Conservation (phyloP, 2,329 filamentous ascomycete species). For the Epichloe glyceriae region DNA sequence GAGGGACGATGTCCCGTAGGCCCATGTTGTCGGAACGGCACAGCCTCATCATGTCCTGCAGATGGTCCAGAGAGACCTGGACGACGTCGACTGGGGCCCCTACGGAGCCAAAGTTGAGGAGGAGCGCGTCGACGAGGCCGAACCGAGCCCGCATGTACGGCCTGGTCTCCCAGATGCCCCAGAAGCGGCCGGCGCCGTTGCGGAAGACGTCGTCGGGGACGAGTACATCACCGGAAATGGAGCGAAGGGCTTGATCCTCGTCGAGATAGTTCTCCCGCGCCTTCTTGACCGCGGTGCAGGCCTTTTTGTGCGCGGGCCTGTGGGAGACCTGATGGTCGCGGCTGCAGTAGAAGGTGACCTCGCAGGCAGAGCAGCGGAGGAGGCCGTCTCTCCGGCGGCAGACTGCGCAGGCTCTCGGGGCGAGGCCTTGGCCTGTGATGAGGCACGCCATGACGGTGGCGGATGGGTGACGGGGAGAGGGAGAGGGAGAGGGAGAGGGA, state of each 20-base stretch:
- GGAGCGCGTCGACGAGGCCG: conserved; percentile 15
- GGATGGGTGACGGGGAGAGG: not conserved
- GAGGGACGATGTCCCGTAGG: conserved; percentile 27
- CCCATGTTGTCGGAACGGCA: conserved; percentile 32
- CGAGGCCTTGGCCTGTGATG: not conserved
- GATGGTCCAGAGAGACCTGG: conserved; percentile 23
- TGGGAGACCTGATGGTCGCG: conserved; percentile 1
- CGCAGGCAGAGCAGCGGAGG: conserved; percentile 5
- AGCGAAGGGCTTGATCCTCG: conserved; percentile 26
- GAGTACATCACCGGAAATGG: conserved; percentile 14
- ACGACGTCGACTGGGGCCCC: conserved; percentile 17
- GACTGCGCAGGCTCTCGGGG: conserved; percentile 9
- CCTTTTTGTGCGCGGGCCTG: conserved; percentile 1
- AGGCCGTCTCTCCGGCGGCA: conserved; percentile 6
- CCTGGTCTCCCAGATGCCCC: conserved; percentile 26
- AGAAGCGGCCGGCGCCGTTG: conserved; percentile 27
- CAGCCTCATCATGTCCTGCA: conserved; percentile 30
- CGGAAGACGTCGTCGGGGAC: conserved; percentile 24
- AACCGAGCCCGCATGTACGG: conserved; percentile 28
- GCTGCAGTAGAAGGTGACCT: conserved; percentile 7
- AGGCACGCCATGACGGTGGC: no score
- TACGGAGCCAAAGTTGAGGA: conserved; percentile 17
- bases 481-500: no score
- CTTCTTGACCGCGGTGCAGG: conserved; percentile 2
- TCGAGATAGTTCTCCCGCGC: not conserved